These are phyloP conservation scores for Solioccasus polychromus DNA, from an alignment of 768 basidiomycete genomes.

Conservation along the genomic window DNA sequence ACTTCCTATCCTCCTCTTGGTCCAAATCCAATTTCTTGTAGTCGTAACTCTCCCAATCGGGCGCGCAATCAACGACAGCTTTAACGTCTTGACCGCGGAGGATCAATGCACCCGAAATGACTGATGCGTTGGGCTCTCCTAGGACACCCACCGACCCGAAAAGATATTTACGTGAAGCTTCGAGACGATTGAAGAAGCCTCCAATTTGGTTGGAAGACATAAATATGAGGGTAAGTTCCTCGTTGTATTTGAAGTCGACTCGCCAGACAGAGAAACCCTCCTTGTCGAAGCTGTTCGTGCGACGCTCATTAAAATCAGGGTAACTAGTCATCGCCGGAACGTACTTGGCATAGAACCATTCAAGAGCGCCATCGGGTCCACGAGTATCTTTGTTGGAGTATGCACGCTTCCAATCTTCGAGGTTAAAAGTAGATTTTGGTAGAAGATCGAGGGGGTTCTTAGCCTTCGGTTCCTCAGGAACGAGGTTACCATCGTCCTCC, in stretches of 20 bases:
- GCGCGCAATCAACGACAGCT: slow-evolving; percentile 74
- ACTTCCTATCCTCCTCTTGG: slow-evolving; percentile 74
- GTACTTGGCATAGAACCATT: slow-evolving; percentile 97
- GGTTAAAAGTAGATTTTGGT: slow-evolving; percentile 83
- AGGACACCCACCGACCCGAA: slow-evolving; percentile 93
- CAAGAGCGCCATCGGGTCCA: slow-evolving; percentile 73
- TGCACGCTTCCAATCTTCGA: slow-evolving; percentile 95
- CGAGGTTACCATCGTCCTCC: slow-evolving; percentile 73
- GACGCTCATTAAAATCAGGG: slow-evolving; percentile 3
- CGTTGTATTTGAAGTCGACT: slow-evolving; percentile 95
- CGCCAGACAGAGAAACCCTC: slow-evolving; percentile 90
- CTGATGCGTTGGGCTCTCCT: slow-evolving; percentile 70
- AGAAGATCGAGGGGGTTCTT: slow-evolving; percentile 95
- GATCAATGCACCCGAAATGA: slow-evolving; percentile 83
- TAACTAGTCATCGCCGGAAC: slow-evolving; percentile 19
- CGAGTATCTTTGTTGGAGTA: slow-evolving; percentile 99
- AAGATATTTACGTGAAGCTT: slow-evolving; percentile 94
- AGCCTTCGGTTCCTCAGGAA: slow-evolving; percentile 80
- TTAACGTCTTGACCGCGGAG: slow-evolving; percentile 72
- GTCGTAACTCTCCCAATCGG: slow-evolving; percentile 88
- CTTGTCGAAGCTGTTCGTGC: slow-evolving; percentile 66
- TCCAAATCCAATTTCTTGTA: slow-evolving; percentile 76
- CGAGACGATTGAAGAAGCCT: slow-evolving; percentile 97
- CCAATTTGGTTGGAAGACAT: slow-evolving; percentile 94
- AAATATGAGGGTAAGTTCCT: slow-evolving; percentile 87